Base-by-base conservation (phyloP, 495 filamentous ascomycete species). In the Bombardia bombarda region DNA sequence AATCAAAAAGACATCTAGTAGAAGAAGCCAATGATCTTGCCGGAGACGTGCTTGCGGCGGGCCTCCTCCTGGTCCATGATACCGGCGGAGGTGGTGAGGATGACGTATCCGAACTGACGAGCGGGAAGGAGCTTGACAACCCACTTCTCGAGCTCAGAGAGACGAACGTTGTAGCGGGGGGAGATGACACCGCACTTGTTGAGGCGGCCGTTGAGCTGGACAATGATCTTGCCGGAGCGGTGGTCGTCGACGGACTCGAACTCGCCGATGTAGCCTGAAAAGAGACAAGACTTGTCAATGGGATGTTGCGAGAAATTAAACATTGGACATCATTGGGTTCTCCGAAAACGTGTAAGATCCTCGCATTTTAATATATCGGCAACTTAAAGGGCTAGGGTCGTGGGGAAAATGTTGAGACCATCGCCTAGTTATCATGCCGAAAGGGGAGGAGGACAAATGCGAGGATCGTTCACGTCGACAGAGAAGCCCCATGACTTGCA, bases 21-120 rank as follows among this genome's bases (percentile, higher is more conserved):
- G 79, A 95, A 93, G 82, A 95, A 95, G 49, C 88, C 88, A 53
- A 93, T 79, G 69, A 95, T 86, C 79, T 95, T 95, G 69, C 90
- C 90, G 56, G 87, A 79, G 63, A 90, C 87, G 75, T 97, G 92
- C 78, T 96, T 96, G 69, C 92, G 78, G 64, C 92, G 79, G 47
- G 92, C 92, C 80, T 98, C 92, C 77, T 97, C 92, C 71, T 98
- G 92, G 75, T 98, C 92, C 90, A 98, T 97, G 67, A 98, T 97
- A 65, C 92, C 93, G 45, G 92, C 87, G 42, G 87, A 94, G 70
- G 92, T 98, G 63, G 92, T 98, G 61, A 97, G 83, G 71, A 98
- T 88, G 64, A 98, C 87, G 77, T 84, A 96, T 58, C 92, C 92
- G 79, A 98, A 97, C 73, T 98, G 92, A 95, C 92, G 92, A 45